These are phyloP conservation scores for Salix brachista DNA, from an alignment of 345 rosid species.

Conservation along the genomic window DNA sequence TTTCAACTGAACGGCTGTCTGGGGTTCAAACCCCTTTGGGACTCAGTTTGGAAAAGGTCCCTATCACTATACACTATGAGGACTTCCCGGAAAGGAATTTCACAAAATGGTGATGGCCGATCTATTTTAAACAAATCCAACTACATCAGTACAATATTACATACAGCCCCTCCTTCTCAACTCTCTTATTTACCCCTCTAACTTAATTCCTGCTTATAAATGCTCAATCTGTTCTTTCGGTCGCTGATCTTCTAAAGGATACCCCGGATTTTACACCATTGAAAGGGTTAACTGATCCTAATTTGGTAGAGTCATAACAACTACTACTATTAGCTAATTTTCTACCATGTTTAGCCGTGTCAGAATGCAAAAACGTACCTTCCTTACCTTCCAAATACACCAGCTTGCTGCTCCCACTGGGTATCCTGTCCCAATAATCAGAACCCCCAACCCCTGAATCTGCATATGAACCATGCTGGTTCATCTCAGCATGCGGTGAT, in stretches of 20 bases:
- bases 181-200: slow-evolving; percentile 31
- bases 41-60: neutral
- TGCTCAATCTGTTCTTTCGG: slow-evolving; percentile 27
- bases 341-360: slow-evolving; percentile 37
- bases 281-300: slow-evolving; percentile 32
- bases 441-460: neutral
- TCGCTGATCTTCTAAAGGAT: slow-evolving; percentile 31
- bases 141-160: slow-evolving; percentile 25
- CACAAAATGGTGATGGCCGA: slow-evolving; percentile 31
- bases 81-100: neutral
- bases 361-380: slow-evolving; percentile 39
- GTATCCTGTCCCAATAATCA: slow-evolving; percentile 7
- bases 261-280: slow-evolving; percentile 39
- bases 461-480: slow-evolving; percentile 22
- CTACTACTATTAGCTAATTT: slow-evolving; percentile 25
- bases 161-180: slow-evolving; percentile 17
- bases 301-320: slow-evolving; percentile 28
- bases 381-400: slow-evolving; percentile 27
- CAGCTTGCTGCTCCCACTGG: slow-evolving; percentile 15
- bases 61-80: neutral
- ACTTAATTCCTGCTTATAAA: slow-evolving; percentile 10
- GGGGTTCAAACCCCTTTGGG: neutral
- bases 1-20: neutral
- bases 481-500: slow-evolving; percentile 27
- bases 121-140: slow-evolving; percentile 21